phyloP scores from a whole-genome alignment of 2,329 filamentous ascomycete genomes.

The Chrysoporthe cubensis region DNA sequence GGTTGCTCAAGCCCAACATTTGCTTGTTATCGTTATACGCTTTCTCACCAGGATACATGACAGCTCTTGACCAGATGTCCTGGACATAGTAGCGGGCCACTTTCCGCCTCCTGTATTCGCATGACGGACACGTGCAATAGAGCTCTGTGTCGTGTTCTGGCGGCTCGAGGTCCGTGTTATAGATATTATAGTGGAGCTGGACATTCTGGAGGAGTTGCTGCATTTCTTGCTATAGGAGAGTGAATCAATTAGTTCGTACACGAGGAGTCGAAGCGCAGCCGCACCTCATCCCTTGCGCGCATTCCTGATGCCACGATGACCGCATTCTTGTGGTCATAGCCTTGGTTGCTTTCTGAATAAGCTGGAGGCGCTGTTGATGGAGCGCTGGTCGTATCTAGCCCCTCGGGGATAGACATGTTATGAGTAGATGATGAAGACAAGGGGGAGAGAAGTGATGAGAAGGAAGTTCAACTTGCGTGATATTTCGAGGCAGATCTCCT shows the following conservation, averaged over 20 bases:
- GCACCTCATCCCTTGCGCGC: conserved; percentile 45
- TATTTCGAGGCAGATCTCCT: not conserved
- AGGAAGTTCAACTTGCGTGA: not conserved
- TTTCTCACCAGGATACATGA: conserved; percentile 50
- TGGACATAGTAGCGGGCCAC: conserved; percentile 42
- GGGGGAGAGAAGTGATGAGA: not conserved
- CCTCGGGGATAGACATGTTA: not conserved
- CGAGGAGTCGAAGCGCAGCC: not conserved
- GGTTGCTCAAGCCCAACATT: conserved; percentile 17
- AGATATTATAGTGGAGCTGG: conserved; percentile 45
- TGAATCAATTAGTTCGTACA: not conserved
- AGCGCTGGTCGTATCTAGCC: not conserved
- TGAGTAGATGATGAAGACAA: not conserved
- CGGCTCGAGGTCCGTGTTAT: conserved; percentile 51
- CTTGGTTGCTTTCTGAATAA: not conserved
- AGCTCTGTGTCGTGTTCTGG: conserved; percentile 46
- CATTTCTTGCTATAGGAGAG: conserved; percentile 44
- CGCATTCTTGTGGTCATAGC: conserved; percentile 41
- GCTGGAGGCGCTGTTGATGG: not conserved
- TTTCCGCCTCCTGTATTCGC: conserved; percentile 44
- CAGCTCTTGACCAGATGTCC: conserved; percentile 48
- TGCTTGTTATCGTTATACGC: conserved; percentile 37
- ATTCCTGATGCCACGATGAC: conserved; percentile 43
- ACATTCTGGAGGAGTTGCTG: conserved; percentile 45
- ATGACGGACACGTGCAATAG: conserved; percentile 45